Base-by-base conservation (phyloP, 2,329 filamentous ascomycete species). In the Botrytis sinoallii region DNA sequence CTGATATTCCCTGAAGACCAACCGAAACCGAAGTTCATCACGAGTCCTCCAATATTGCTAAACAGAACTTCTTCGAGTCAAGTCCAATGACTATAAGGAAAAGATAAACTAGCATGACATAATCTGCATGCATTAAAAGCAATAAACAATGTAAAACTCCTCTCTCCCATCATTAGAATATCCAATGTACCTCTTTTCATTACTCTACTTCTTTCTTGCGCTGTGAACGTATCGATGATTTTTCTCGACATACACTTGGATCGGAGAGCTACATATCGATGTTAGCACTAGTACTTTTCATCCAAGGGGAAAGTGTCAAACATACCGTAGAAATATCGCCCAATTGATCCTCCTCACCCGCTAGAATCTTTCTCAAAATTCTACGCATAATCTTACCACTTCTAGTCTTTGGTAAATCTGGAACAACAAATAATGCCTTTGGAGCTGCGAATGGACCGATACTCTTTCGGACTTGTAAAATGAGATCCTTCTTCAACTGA, bases 371-470 rank as follows among this genome's bases (percentile, higher is more conserved):
- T 80, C 96, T 89, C 86, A 99, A 85, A 81, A 99, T 97, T 77
- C 96, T 91, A 76, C 96, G 90, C 96, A 99, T 99, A 81, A 99
- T 99, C 92, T 99, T 99, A 78, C 96, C 96, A 79, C 93, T 97
- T 79, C 96, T 89, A 55, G 96, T 99, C 90, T 99, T 98, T 80
- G 96, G 96, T 77, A 99, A 88, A 82, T 99, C 96, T 4, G 94
- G 92, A 63, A 99, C 93, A 72, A 97, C 89, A 82, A 91, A 96
- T 76, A 99, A 91, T 32, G 92, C 92, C 87, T 98, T 99, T 77
- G 96, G 96, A 46, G 96, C 95, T 6, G 96, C 96, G 82, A 99
- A 99, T 6, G 96, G 96, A 20, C 96, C 96, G 81, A 99, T 99
- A 78, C 93, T 97, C 88, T 97, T 97, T 81, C 96, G 92, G 77